A percentile compares a stretch with the other conserved stretches of the same genome.
These are phyloP conservation scores for Populus trichocarpa DNA, from an alignment of 441 rosid genomes.

Conservation along the genomic window DNA sequence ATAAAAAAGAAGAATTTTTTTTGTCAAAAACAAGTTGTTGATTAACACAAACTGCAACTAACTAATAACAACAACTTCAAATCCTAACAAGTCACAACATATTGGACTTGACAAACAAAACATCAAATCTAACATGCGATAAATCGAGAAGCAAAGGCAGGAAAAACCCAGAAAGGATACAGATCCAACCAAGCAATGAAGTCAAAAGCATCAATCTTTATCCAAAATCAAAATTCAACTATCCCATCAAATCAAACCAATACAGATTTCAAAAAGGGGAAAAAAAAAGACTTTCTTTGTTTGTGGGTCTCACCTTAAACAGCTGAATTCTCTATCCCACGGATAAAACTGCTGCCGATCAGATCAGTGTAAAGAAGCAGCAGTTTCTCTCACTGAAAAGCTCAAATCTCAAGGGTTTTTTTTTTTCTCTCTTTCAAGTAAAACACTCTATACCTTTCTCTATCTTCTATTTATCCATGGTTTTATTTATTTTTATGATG, in stretches of 20 bases:
- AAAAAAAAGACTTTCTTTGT: neutral
- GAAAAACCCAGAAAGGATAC: neutral
- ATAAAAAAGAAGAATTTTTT: neutral
- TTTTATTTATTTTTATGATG: neutral
- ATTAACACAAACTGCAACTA: neutral
- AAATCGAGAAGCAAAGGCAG: neutral
- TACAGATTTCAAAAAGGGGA: neutral
- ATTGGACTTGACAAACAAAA: neutral
- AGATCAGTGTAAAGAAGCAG: constrained; percentile 6
- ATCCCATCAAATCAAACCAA: neutral
- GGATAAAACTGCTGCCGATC: neutral
- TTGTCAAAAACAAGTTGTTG: neutral
- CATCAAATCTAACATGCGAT: neutral
- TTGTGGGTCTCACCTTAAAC: constrained; percentile 1
- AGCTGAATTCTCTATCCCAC: neutral
- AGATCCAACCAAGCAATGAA: neutral
- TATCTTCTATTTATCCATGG: neutral
- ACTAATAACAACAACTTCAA: neutral
- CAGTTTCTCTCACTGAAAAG: neutral
- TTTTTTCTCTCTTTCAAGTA: neutral
- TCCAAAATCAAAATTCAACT: neutral
- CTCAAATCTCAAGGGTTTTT: neutral
- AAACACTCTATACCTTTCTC: constrained; percentile 5
- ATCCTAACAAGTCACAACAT: neutral
- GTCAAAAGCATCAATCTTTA: neutral